Base-by-base conservation (phyloP, 108 stramenopile genomes). In the Skeletonema tropicum region DNA sequence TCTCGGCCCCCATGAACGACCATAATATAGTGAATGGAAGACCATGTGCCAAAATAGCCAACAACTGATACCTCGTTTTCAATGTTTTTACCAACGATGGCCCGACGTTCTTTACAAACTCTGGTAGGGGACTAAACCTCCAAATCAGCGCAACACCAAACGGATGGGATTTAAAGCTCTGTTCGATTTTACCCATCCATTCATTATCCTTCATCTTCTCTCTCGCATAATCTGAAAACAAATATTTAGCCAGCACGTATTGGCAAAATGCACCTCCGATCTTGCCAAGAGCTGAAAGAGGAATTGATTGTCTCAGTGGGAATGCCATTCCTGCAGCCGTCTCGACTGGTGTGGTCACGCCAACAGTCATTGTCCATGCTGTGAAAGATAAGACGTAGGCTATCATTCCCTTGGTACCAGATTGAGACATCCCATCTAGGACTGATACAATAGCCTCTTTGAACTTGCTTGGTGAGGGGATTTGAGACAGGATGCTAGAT, bases 61-160 rank as follows among this genome's bases (percentile, higher is more conserved):
- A 55, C 6, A 82, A 55, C 57, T 85, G 85, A 60, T 67, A 68
- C 9, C 84, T 26, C 29, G 68, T 71, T 61, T 69, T 68, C 23
- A 89, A 66, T 35, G 76, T 68, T 7, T 84, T 49, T 0, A 88
- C 88, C 15, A 85, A 52, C 36, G 80, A 55, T 35, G 80, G 70
- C 5, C 91, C 89, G 64, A 79, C 83, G 74, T 94, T 94, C 71
- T 94, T 94, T 26, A 92, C 80, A 32, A 89, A 86, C 79, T 94
- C 93, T 3, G 93, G 93, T n/a, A 94, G 77, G 26, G 83, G 84
- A 45, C 74, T 74, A 29, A 88, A 85, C 68, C 90, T 80, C 79
- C 88, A 78, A 57, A 92, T 70, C 38, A 92, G 29, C n/a, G 89
- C 76, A 10, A 79, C 77, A 46, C 64, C 17, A 19, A 86, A 74